These are phyloP conservation scores for Naganishia randhawae DNA, from an alignment of 768 basidiomycete genomes.

Conservation along the genomic window DNA sequence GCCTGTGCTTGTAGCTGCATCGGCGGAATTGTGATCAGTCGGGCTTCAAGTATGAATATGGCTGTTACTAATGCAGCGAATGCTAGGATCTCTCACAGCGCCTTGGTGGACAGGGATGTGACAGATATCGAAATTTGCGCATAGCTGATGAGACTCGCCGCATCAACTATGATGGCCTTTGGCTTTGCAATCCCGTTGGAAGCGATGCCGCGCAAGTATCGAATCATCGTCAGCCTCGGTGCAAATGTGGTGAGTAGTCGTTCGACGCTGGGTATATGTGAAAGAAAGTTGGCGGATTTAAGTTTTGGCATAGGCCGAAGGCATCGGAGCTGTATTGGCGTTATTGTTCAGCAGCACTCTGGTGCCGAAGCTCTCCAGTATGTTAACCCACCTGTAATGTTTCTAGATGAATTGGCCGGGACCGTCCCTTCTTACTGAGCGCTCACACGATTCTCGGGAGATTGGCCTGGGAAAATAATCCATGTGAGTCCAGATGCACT, in stretches of 20 bases:
- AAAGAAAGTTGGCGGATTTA: background rate
- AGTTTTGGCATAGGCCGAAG: background rate
- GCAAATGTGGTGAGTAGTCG: background rate
- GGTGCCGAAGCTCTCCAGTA: background rate
- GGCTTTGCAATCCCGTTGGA: background rate
- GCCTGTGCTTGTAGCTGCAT: background rate
- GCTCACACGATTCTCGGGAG: background rate
- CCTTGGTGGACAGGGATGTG: background rate
- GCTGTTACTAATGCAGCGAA: background rate
- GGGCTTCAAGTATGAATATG: background rate
- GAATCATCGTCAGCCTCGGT: background rate
- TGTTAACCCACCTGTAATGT: background rate
- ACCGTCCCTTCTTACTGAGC: background rate
- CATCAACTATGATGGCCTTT: background rate
- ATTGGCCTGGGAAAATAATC: background rate
- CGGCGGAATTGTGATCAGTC: background rate
- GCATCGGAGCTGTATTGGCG: background rate
- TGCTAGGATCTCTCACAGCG: background rate
- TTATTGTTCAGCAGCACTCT: background rate
- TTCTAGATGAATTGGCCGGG: constrained; percentile 1
- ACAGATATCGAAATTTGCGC: background rate
- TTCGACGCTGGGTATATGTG: background rate
- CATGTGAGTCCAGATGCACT: constrained; percentile 9
- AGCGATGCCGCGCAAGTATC: background rate
- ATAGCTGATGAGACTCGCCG: too few species aligned